Conservation (phyloP, 1,284 basidiomycete species). For the Exsudoporus floridanus region DNA sequence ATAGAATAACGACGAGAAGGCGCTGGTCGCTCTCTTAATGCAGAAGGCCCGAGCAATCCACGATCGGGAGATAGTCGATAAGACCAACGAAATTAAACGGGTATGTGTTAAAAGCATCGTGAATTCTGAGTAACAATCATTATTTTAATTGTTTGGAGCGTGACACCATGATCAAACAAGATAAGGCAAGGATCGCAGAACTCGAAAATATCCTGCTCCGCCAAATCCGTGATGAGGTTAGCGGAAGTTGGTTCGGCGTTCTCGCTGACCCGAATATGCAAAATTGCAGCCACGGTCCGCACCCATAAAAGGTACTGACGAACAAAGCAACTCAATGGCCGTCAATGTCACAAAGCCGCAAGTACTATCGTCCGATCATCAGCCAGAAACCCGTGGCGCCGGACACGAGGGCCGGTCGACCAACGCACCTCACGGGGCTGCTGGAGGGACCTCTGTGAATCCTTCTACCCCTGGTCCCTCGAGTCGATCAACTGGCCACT, state of each 20-base stretch:
- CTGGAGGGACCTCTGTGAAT: slow-evolving; percentile 16
- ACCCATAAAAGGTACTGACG: slow-evolving; percentile 14
- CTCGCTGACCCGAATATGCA: slow-evolving; percentile 12
- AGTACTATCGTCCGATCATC: slow-evolving; percentile 12
- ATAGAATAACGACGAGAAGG: slow-evolving; percentile 49
- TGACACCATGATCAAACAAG: slow-evolving; percentile 44
- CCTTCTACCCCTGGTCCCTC: slow-evolving; percentile 10
- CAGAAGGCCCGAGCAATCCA: slow-evolving; percentile 43
- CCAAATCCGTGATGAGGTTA: slow-evolving; percentile 41
- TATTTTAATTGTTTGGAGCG: slow-evolving; percentile 35
- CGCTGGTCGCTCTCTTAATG: slow-evolving; percentile 44
- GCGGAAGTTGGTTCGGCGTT: slow-evolving; percentile 14
- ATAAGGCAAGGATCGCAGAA: slow-evolving; percentile 39
- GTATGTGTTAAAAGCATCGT: slow-evolving; percentile 32
- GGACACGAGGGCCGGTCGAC: slow-evolving; percentile 10
- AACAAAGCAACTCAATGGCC: slow-evolving; percentile 16
- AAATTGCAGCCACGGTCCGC: slow-evolving; percentile 11
- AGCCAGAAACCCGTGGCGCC: slow-evolving; percentile 22
- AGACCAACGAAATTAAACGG: slow-evolving; percentile 51
- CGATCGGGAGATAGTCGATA: slow-evolving; percentile 49
- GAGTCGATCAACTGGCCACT: slow-evolving; percentile 22
- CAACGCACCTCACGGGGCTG: slow-evolving; percentile 7
- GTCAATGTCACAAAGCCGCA: slow-evolving; percentile 13
- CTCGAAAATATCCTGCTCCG: slow-evolving; percentile 45
- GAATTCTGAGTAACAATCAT: not conserved